A percentile compares a stretch with the other conserved stretches of the same genome.
Evolutionary conservation across 2,329 filamentous ascomycete species (phyloP).

Genomic region (Niveomyces coronatus): DNA sequence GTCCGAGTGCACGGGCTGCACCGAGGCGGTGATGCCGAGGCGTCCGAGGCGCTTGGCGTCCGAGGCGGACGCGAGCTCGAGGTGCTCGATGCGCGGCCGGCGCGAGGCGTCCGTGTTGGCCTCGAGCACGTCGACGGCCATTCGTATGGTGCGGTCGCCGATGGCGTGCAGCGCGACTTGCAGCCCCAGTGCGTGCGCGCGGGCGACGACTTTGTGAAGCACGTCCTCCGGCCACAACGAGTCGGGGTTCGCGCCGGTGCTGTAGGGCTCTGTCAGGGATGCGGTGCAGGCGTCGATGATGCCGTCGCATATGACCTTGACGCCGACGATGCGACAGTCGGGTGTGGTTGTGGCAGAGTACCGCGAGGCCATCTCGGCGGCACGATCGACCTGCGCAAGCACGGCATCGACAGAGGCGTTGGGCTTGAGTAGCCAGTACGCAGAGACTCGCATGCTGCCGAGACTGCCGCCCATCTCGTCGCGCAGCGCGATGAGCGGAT

Average conservation of each 20-base stretch:
- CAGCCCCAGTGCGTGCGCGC: constrained; percentile 42
- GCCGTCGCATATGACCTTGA: constrained; percentile 57
- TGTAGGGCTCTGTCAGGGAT: constrained; percentile 48
- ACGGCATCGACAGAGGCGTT: constrained; percentile 28
- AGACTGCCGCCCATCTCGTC: constrained; percentile 20
- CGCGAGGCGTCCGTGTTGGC: constrained; percentile 30
- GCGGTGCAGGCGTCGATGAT: constrained; percentile 57
- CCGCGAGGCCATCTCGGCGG: constrained; percentile 31
- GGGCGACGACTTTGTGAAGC: constrained; percentile 41
- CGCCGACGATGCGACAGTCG: constrained; percentile 42
- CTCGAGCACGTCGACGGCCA: constrained; percentile 46
- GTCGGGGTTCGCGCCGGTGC: constrained; percentile 34
- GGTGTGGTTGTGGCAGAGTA: constrained; percentile 26
- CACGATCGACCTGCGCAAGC: constrained; percentile 37
- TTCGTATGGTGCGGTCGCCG: constrained; percentile 47
- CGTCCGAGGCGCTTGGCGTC: constrained; percentile 45
- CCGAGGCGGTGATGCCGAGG: constrained; percentile 46
- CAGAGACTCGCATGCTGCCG: constrained; percentile 34
- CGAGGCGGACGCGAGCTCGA: constrained; percentile 45
- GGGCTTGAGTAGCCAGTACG: constrained; percentile 48
- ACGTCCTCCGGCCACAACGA: constrained; percentile 45
- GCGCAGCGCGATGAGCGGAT: constrained; percentile 35
- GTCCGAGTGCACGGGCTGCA: constrained; percentile 46
- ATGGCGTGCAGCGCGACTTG: constrained; percentile 58
- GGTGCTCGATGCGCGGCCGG: constrained; percentile 54